Evolutionary conservation across 2,329 filamentous ascomycete genomes (phyloP), one percentile per base, ranked within the genome.

Genomic region (Clarireedia monteithiana): DNA sequence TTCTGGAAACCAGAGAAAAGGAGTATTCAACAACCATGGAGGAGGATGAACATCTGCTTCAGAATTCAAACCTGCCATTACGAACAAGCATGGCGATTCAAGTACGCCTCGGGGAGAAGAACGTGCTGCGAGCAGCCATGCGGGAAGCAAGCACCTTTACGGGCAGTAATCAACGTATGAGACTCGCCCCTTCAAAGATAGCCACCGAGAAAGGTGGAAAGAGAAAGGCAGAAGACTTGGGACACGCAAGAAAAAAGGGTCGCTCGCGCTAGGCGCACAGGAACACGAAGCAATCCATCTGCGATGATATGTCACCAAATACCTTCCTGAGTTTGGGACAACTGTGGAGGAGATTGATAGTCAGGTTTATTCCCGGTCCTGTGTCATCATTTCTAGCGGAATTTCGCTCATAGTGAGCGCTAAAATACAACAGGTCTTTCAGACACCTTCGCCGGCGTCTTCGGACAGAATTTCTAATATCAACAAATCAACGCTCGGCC

Each of bases 61-160:
- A 65, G 20, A 40, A 59, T 61, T 68, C 56, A 62, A 69, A 67
- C 59, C 65, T 59, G 26, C 45, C 67, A 15, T 49, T 66, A 55
- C 68, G 73, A 56, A 66, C 61, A 14, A 67, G 64, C 40, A 83
- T 84, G 79, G 83, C 84, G 0, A 65, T 80, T 42, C 72, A 81
- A 60, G 82, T 87, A 20, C 76, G 84, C 58, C 68, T 80, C 4
- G 84, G 84, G n/a, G 84, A 88, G 69, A 85, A 85, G 64, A 71
- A 75, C 60, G 75, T 87, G 4, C 61, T 86, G n/a, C 70, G 71
- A 53, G 69, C 75, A 60, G 70, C 79, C 1, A 71, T 74, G 52
- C 58, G 63, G 44, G 70, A 73, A 61, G 70, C 75, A 36, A 52
- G 36, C 20, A 55, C 58, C 9, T 69, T 67, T 42, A 39, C 54